These are phyloP conservation scores for Picea mariana DNA, from an alignment of 83 land plant species.

Conservation along the genomic window DNA sequence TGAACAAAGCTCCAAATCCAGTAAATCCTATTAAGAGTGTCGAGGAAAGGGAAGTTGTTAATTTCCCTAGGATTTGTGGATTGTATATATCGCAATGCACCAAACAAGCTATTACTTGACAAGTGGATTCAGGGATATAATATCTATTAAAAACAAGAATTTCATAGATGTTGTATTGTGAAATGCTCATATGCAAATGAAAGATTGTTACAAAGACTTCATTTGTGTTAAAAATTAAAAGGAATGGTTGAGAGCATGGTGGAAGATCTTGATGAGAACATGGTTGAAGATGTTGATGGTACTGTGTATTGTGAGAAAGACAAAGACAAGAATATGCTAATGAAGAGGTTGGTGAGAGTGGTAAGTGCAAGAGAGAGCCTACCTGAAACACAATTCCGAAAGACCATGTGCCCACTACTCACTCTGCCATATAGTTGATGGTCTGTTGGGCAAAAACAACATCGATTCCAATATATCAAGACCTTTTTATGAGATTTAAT, in stretches of 20 bases:
- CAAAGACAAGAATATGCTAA: no score
- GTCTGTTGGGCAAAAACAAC: no score
- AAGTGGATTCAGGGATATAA: slow-evolving; percentile 78
- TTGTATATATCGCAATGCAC: slow-evolving; percentile 83
- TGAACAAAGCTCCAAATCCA: slow-evolving; percentile 88
- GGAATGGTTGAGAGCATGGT: slow-evolving; percentile 34
- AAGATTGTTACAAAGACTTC: slow-evolving; percentile 73
- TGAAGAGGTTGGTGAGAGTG: no score
- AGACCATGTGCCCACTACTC: no score
- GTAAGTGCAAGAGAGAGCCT: no score
- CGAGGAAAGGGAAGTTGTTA: slow-evolving; percentile 86
- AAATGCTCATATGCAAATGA: slow-evolving; percentile 92
- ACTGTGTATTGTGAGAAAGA: no score
- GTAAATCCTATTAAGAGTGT: slow-evolving; percentile 64
- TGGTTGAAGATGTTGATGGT: no score
- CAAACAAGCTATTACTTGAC: slow-evolving; percentile 57
- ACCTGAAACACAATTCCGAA: no score
- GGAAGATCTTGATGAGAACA: no score
- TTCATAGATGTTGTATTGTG: slow-evolving; percentile 88
- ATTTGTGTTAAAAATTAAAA: slow-evolving; percentile 91
- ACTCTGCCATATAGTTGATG: no score
- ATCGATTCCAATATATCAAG: no score
- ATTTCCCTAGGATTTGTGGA: slow-evolving; percentile 93
- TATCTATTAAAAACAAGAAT: slow-evolving; percentile 53
- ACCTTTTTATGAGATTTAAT: no score